These are phyloP conservation scores for Rugonectria rugulosa DNA, from an alignment of 2,329 filamentous ascomycete species.

Conservation along the genomic window DNA sequence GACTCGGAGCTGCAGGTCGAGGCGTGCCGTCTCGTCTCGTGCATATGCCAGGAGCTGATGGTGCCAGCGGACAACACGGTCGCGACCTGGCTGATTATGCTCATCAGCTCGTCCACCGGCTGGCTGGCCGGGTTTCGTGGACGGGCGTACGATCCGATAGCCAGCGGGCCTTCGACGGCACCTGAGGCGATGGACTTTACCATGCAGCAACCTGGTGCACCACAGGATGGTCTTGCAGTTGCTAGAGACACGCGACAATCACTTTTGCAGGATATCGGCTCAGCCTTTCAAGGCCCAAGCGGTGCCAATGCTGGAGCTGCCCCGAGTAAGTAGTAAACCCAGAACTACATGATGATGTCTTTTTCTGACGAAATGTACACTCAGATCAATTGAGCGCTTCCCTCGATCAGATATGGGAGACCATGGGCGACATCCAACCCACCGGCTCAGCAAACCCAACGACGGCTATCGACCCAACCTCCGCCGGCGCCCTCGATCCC, in stretches of 20 bases:
- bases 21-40: constrained; percentile 10
- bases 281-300: too few relatives aligned
- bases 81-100: constrained; percentile 7
- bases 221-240: not conserved
- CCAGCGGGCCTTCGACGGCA: constrained; percentile 23
- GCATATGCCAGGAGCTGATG: not conserved
- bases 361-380: not conserved
- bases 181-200: constrained; percentile 17
- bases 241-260: not conserved
- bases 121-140: constrained; percentile 8
- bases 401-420: not conserved
- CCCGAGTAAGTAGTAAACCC: not conserved
- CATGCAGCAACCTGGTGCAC: not conserved
- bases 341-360: not conserved
- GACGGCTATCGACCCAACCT: not conserved
- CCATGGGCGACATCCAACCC: not conserved
- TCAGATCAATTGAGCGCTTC: not conserved
- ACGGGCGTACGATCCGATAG: not conserved
- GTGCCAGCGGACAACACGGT: constrained; percentile 7
- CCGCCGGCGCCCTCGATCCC: not conserved
- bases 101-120: constrained; percentile 3
- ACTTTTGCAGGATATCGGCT: not conserved
- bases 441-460: not conserved
- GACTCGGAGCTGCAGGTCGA: constrained; percentile 18
- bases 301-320: not conserved